Evolutionary conservation across 2,329 filamentous ascomycete species (phyloP).

Genomic region (Fonsecaea pugnacius): DNA sequence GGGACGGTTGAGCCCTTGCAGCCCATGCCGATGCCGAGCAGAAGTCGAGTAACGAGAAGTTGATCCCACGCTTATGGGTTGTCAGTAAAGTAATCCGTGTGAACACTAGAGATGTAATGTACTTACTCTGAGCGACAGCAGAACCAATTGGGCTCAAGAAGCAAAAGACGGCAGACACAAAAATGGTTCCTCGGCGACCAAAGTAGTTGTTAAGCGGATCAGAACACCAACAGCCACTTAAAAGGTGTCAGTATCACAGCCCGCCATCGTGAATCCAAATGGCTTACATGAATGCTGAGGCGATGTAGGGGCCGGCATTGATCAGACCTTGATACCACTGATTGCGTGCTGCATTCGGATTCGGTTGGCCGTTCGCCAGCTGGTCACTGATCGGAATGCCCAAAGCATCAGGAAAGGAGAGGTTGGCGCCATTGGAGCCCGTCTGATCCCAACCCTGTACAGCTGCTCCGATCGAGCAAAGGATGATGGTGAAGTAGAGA

Average conservation of each 20-base stretch:
- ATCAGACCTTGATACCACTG: constrained; percentile 65
- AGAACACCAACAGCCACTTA: constrained; percentile 72
- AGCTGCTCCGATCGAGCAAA: constrained; percentile 58
- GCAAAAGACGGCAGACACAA: constrained; percentile 62
- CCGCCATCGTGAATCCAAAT: constrained; percentile 53
- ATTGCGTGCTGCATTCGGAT: constrained; percentile 49
- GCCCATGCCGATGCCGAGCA: constrained; percentile 78
- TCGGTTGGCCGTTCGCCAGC: constrained; percentile 33
- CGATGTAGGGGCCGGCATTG: constrained; percentile 60
- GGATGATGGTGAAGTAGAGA: constrained; percentile 57
- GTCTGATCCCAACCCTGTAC: constrained; percentile 59
- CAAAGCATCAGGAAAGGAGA: constrained; percentile 55
- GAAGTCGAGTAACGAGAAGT: constrained; percentile 70
- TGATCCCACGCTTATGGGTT: constrained; percentile 61
- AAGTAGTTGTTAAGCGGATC: constrained; percentile 72
- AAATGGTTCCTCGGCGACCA: constrained; percentile 70
- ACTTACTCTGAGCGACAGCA: constrained; percentile 64
- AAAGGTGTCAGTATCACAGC: constrained; percentile 56
- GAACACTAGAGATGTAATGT: not conserved
- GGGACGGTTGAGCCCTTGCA: constrained; percentile 75
- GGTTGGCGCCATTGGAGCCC: constrained; percentile 59
- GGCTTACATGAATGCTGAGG: constrained; percentile 54
- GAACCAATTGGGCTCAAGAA: constrained; percentile 66
- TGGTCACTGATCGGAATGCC: constrained; percentile 47
- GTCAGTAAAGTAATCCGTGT: not conserved